phyloP scores from a whole-genome alignment of 1,139 yeast genomes.

The Candida sojae region DNA sequence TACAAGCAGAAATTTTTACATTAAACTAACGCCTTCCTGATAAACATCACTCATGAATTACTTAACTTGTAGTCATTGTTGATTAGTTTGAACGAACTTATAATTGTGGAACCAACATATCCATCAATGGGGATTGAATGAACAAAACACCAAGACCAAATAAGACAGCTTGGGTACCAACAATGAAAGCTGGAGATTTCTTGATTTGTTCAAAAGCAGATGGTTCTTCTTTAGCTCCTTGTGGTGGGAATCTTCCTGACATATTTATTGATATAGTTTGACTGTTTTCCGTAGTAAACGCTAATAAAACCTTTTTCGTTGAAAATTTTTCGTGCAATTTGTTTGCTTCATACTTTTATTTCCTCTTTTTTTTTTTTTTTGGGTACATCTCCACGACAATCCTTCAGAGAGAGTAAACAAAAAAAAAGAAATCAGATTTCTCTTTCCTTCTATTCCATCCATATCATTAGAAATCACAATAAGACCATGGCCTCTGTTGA shows the following conservation, averaged over 20 bases:
- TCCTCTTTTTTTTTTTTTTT: slow-evolving; percentile 3
- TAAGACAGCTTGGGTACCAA: slow-evolving; percentile 61
- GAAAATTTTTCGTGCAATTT: slow-evolving; percentile 7
- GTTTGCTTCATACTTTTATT: not conserved
- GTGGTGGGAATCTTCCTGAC: slow-evolving; percentile 27
- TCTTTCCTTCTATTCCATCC: not conserved
- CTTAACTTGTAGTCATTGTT: not conserved
- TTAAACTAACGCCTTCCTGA: not conserved
- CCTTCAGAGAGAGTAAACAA: not conserved
- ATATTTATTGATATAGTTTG: slow-evolving; percentile 15
- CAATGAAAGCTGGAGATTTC: slow-evolving; percentile 63
- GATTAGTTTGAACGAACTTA: slow-evolving; percentile 19
- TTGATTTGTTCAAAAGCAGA: slow-evolving; percentile 53
- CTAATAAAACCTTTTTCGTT: not conserved
- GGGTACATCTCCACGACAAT: slow-evolving; percentile 6
- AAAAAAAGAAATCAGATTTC: not conserved
- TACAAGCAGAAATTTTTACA: not conserved
- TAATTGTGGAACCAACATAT: slow-evolving; percentile 77
- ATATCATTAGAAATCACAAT: not conserved
- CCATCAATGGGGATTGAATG: slow-evolving; percentile 79
- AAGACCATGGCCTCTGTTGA: slow-evolving; percentile 23
- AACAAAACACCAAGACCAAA: slow-evolving; percentile 74
- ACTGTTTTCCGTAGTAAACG: not conserved
- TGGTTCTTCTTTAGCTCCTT: slow-evolving; percentile 23
- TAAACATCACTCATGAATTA: not conserved